Base-by-base conservation (phyloP, 495 filamentous ascomycete species). In the Oleoguttula mirabilis region DNA sequence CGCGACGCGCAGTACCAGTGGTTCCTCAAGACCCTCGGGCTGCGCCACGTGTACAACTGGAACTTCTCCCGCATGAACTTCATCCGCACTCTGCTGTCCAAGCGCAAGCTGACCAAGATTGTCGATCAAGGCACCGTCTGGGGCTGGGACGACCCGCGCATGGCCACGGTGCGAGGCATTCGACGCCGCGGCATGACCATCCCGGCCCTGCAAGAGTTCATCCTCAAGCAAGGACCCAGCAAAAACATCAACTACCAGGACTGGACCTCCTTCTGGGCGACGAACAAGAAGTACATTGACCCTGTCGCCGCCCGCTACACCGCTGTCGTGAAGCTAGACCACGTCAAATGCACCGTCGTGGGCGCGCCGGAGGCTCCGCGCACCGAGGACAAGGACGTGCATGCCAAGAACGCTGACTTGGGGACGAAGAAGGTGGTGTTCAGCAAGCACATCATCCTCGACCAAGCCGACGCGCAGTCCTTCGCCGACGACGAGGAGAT, bases 1-100 rank as follows among this genome's bases (percentile, higher is more conserved):
- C 84, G 90, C 39, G 95, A 98, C 62, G 80, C 84, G 10, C 88
- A 94, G 65, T 98, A 96, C 66, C 77, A 90, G 58, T 98, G 90
- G 90, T 87, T 98, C 70, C 58, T 92, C 23, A 77, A 93, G 44
- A 74, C 84, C 0, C 71, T 96, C 34, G 77, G 82, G 49, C 75
- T 98, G 16, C 84, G 90, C 37, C 66, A 76, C 46, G 90, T 96
- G 10, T 76, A 95, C 61, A 82, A 96, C 64, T 96, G 90, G 90
- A 88, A 95, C 61, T 98, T 96, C 65, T 76, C 88, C 28, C 80
- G 90, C 54, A 84, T 96, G 73, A 95, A 94, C 71, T 95, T 96
- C 56, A 75, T 94, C 57, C 74, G 79, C 20, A 94, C 87, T 0
- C 70, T 94, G 44, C 72, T 94, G 2, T 90, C 83, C 15, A 98